phyloP scores from a whole-genome alignment of 2,329 filamentous ascomycete genomes.

The Lachnellula occidentalis region DNA sequence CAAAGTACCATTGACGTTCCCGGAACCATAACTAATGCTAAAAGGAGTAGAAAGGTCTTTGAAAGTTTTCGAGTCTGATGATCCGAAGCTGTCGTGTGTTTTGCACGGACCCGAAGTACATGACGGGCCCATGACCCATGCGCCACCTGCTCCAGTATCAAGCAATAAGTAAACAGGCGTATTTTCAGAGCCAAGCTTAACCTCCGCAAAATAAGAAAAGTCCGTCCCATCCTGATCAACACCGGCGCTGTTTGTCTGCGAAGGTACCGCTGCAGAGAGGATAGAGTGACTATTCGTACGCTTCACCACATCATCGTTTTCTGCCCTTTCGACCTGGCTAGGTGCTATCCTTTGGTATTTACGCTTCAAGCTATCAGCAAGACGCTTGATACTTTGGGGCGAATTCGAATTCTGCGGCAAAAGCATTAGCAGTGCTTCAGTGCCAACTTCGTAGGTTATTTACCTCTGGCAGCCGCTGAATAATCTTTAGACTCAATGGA shows the following conservation, averaged over 20 bases:
- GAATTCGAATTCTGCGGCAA: conserved; percentile 3
- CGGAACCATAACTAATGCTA: conserved; percentile 70
- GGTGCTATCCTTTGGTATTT: conserved; percentile 20
- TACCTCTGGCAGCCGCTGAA: conserved; percentile 19
- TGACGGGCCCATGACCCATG: conserved; percentile 73
- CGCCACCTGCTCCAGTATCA: conserved; percentile 65
- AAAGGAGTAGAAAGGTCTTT: conserved; percentile 49
- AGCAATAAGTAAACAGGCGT: conserved; percentile 56
- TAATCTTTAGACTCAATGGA: conserved; percentile 11
- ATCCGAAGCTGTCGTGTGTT: conserved; percentile 65
- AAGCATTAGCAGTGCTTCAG: background rate
- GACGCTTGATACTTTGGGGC: conserved; percentile 15
- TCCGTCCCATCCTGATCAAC: conserved; percentile 61
- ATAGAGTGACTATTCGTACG: conserved; percentile 22
- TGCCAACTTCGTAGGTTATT: background rate
- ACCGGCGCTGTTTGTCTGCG: conserved; percentile 44
- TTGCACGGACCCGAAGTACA: conserved; percentile 64
- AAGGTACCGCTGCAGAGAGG: conserved; percentile 33
- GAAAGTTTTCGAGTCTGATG: conserved; percentile 59
- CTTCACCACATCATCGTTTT: conserved; percentile 12
- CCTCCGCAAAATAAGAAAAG: conserved; percentile 59
- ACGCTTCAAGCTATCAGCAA: conserved; percentile 19
- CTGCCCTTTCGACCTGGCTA: conserved; percentile 3
- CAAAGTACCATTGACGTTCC: conserved; percentile 61
- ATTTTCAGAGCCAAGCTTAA: conserved; percentile 48